Evolutionary conservation across 73 alveolate species (phyloP).

Genomic region (Symbiodinium pilosum): DNA sequence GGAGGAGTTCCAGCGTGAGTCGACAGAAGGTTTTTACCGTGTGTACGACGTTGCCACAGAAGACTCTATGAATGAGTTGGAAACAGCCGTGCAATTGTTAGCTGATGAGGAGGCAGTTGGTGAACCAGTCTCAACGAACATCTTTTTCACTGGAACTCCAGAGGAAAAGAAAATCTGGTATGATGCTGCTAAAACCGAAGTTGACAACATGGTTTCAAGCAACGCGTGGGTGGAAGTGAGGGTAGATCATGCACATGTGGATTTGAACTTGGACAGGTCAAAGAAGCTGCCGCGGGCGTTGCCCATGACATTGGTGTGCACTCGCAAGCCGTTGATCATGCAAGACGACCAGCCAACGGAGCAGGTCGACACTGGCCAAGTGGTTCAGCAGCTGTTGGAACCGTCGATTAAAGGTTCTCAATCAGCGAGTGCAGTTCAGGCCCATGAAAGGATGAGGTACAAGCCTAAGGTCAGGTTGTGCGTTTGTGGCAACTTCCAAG

Average conservation of each 20-base stretch:
- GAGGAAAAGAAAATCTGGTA: neutral
- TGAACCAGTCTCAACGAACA: neutral
- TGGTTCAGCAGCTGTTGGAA: too few species aligned
- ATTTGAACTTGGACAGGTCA: neutral
- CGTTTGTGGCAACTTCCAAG: neutral
- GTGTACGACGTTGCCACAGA: too few species aligned
- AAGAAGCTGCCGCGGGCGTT: neutral
- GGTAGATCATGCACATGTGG: neutral
- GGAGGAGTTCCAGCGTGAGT: too few species aligned
- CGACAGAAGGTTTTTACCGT: too few species aligned
- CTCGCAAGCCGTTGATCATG: neutral
- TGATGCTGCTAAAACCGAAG: neutral
- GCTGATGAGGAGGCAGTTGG: neutral
- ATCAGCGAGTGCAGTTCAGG: neutral
- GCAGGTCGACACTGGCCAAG: neutral
- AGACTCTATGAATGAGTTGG: too few species aligned
- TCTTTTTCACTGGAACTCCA: neutral
- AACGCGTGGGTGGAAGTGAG: neutral
- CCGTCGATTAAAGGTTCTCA: neutral
- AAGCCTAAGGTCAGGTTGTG: neutral
- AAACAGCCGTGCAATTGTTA: neutral
- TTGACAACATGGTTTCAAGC: neutral
- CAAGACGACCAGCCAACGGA: neutral
- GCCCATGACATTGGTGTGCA: neutral
- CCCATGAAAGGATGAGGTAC: neutral